Evolutionary conservation across 2,329 filamentous ascomycete species (phyloP).

Genomic region (Leptographium wingfieldii): DNA sequence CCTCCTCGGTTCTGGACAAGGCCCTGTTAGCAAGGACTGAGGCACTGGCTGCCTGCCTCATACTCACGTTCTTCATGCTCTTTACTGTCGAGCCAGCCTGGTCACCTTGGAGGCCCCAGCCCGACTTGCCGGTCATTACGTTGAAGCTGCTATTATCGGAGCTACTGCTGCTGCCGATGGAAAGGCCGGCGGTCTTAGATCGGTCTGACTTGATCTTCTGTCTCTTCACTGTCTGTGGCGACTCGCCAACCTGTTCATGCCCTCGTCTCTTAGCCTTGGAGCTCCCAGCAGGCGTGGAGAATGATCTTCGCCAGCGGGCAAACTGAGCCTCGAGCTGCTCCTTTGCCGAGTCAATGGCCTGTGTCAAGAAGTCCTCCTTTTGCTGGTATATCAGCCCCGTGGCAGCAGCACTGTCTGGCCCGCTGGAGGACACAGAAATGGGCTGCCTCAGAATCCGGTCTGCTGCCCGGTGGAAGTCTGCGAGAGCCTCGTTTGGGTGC

Average conservation of each 20-base stretch:
- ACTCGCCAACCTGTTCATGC: not conserved
- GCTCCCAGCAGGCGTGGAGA: not conserved
- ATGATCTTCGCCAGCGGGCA: not conserved
- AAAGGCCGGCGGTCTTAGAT: not conserved
- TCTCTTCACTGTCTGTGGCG: not conserved
- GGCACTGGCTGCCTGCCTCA: no score
- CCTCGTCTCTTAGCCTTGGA: not conserved
- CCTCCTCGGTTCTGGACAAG: not conserved
- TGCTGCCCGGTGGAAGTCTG: conserved; percentile 9
- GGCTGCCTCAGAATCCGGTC: not conserved
- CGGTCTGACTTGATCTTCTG: not conserved
- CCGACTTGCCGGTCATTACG: not conserved
- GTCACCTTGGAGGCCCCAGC: not conserved
- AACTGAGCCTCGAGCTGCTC: not conserved
- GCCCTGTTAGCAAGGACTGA: not conserved
- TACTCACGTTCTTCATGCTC: not conserved
- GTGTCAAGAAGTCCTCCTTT: not conserved
- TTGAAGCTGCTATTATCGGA: not conserved
- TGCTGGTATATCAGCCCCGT: not conserved
- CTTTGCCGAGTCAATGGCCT: not conserved
- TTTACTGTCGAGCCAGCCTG: not conserved
- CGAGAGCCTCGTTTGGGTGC: conserved; percentile 4
- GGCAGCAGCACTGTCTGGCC: not conserved
- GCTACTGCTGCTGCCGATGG: not conserved
- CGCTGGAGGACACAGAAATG: not conserved